Evolutionary conservation across 805 yeast species (phyloP), one percentile per base, ranked within the genome.

Genomic region (Candida caryicola): DNA sequence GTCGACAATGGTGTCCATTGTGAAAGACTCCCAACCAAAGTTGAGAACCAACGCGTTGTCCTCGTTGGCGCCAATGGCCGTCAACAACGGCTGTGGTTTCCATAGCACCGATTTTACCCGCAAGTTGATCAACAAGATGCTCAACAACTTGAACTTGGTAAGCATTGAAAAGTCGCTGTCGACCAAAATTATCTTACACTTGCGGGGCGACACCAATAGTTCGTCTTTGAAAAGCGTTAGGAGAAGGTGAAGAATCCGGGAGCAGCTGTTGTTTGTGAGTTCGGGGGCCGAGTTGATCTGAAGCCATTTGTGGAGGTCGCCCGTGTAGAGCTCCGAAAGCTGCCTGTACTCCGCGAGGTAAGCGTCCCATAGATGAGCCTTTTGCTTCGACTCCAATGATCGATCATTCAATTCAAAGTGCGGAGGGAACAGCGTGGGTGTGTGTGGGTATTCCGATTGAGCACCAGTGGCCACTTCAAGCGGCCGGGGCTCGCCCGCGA

Each of bases 21-120:
- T 43, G 8, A 45, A 28, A 6, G 50, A 28, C 21, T 47, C 46
- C 69, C 69, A 64, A 5, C 56, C 57, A 19, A 60, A 36, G 40
- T 62, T 57, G 8, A 64, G 25, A 6, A 63, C 61, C 8, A 64
- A 33, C 1, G 64, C 66, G 29, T 54, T 36, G 13, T 41, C n/a
- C 8, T 37, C 23, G 34, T 51, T 51, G 8, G 53, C 40, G 1
- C 59, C 53, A 2, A 62, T 35, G 6, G 57, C 48, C 0, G 52
- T 23, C 31, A 60, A 32, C 2, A 54, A 37, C 2, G 58, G 35
- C 10, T 43, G 52, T 0, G 57, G 53, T 2, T 48, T 26, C 35
- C 54, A 48, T n/a, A 52, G 43, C 2, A 60, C 51, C 2, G 62
- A 51, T 33, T 47, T 59, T 12, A 56, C 46, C 28, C 54, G 49